phyloP scores from a whole-genome alignment of 306 rosid genomes.

The Ziziphus jujuba region DNA sequence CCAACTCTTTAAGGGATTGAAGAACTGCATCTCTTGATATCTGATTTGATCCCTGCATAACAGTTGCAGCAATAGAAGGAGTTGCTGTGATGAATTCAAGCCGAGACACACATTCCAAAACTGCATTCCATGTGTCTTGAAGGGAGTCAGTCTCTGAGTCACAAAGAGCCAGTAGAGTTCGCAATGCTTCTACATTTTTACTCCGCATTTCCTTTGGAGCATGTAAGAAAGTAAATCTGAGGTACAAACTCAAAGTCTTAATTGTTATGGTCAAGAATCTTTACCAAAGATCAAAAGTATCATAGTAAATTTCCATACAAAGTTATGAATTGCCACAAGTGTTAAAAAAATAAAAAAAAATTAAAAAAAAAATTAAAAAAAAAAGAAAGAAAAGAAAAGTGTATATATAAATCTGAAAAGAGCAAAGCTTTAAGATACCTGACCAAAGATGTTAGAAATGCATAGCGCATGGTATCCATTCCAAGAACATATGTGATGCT shows the following conservation, averaged over 20 bases:
- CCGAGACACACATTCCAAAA: constrained; percentile 96
- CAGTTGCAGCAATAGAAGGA: constrained; percentile 83
- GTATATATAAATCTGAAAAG: background rate
- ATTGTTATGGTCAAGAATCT: constrained; percentile 22
- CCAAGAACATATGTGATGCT: constrained; percentile 87
- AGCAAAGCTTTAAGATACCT: constrained; percentile 47
- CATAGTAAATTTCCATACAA: constrained; percentile 18
- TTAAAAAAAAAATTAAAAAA: too few relatives aligned
- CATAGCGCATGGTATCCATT: constrained; percentile 99
- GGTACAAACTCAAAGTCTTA: constrained; percentile 36
- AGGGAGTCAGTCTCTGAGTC: constrained; percentile 81
- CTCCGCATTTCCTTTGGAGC: constrained; percentile 99
- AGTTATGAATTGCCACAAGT: constrained; percentile 8
- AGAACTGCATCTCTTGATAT: constrained; percentile 92
- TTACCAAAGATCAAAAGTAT: constrained; percentile 20
- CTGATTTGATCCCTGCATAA: constrained; percentile 97
- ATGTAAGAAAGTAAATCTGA: constrained; percentile 97
- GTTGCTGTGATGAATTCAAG: constrained; percentile 83
- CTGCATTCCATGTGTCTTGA: constrained; percentile 99
- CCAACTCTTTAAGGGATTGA: constrained; percentile 87
- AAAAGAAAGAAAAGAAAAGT: background rate
- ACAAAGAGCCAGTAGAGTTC: constrained; percentile 71
- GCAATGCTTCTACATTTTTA: constrained; percentile 94
- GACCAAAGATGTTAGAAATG: constrained; percentile 93
- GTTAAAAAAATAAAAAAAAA: too few relatives aligned